These are phyloP conservation scores for Hemileia vastatrix DNA, from an alignment of 1,284 basidiomycete species.

Conservation along the genomic window DNA sequence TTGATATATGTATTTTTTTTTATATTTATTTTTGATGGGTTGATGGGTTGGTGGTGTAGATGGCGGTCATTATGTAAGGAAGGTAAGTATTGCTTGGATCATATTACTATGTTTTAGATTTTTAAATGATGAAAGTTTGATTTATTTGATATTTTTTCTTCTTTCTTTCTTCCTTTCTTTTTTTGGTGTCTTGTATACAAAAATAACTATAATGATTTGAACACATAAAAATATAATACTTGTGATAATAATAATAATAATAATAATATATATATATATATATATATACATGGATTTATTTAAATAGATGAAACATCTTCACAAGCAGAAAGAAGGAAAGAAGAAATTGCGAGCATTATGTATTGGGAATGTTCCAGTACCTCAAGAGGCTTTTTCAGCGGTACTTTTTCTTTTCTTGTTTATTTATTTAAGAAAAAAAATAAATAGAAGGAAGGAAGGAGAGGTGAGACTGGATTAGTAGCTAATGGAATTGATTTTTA, in stretches of 20 bases:
- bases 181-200: too few species aligned
- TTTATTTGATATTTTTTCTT: not conserved
- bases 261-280: too few species aligned
- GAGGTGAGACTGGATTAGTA: too few species aligned
- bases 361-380: conserved; percentile 53
- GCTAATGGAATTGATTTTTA: too few species aligned
- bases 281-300: too few species aligned
- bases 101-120: not conserved
- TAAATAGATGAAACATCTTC: conserved; percentile 69
- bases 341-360: conserved; percentile 66
- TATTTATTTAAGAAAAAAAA: too few species aligned
- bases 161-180: not conserved
- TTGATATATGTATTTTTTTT: too few species aligned
- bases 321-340: conserved; percentile 87
- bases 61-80: conserved; percentile 72
- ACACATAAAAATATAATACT: too few species aligned
- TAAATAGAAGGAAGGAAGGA: too few species aligned
- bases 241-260: too few species aligned
- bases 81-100: conserved; percentile 42
- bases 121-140: not conserved
- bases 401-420: not conserved
- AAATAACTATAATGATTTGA: too few species aligned
- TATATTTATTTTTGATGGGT: too few species aligned
- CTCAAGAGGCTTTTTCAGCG: conserved; percentile 71
- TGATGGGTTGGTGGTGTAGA: not conserved